These are phyloP conservation scores for Platanthera guangdongensis DNA, from an alignment of 106 monocot genomes.

Conservation along the genomic window DNA sequence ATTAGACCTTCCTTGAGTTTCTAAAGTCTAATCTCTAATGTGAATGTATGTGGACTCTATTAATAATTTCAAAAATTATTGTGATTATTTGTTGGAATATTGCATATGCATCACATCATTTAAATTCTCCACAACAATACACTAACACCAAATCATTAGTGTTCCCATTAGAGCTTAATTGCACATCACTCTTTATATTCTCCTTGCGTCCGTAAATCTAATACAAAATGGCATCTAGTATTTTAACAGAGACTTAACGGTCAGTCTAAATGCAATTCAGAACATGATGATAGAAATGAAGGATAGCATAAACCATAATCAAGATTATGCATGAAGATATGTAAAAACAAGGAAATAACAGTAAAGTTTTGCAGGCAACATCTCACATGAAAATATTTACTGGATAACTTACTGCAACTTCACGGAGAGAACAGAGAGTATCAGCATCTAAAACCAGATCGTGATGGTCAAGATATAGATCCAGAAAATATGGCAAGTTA, in stretches of 20 bases:
- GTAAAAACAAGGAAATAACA: not conserved
- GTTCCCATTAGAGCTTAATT: too few relatives aligned
- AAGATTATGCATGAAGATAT: not conserved
- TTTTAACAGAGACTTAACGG: not conserved
- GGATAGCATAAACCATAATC: not conserved
- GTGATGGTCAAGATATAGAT: conserved; percentile 79
- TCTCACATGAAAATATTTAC: conserved; percentile 11
- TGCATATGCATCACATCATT: too few relatives aligned
- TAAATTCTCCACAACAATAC: too few relatives aligned
- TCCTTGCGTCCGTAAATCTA: not conserved
- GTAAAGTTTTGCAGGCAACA: conserved; percentile 12
- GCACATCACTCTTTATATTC: too few relatives aligned
- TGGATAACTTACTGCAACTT: conserved; percentile 70
- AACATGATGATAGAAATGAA: not conserved
- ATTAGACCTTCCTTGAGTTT: too few relatives aligned
- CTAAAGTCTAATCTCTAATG: too few relatives aligned
- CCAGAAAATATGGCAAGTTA: conserved; percentile 65
- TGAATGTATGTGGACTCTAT: too few relatives aligned
- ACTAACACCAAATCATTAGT: too few relatives aligned
- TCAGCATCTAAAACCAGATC: conserved; percentile 42
- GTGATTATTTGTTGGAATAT: too few relatives aligned
- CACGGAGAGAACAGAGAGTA: conserved; percentile 38
- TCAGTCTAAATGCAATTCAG: not conserved
- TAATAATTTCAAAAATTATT: too few relatives aligned
- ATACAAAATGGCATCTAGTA: not conserved